phyloP scores from a whole-genome alignment of 345 rosid species.

The Physaria fendleri region DNA sequence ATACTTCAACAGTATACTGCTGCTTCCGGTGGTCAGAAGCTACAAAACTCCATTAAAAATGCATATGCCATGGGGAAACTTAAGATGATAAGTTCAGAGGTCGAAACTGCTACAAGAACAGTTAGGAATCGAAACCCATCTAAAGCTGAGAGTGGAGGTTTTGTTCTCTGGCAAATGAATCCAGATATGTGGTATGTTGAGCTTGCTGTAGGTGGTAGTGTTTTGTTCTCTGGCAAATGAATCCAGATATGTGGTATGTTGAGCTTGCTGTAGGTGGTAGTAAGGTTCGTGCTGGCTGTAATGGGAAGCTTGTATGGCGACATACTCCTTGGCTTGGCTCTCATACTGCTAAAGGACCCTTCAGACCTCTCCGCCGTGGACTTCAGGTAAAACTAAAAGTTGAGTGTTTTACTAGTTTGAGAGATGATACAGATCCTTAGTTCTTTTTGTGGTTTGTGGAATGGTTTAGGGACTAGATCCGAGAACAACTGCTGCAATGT shows the following conservation, averaged over 20 bases:
- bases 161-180: conserved; percentile 95
- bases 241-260: conserved; percentile 96
- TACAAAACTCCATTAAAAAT: conserved; percentile 67
- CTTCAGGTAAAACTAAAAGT: conserved; percentile 52
- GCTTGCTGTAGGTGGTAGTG: conserved; percentile 86
- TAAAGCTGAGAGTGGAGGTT: conserved; percentile 68
- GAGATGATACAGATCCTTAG: background rate
- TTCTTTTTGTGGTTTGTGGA: background rate
- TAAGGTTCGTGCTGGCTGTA: conserved; percentile 88
- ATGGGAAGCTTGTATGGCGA: conserved; percentile 87
- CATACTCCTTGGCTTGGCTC: conserved; percentile 97
- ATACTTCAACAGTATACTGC: conserved; percentile 87
- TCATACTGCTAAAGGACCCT: conserved; percentile 82
- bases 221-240: conserved; percentile 94
- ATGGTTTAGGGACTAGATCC: conserved; percentile 83
- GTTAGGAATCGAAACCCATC: conserved; percentile 59
- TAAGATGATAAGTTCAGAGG: conserved; percentile 69
- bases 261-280: conserved; percentile 83
- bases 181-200: conserved; percentile 98
- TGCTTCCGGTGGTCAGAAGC: conserved; percentile 82
- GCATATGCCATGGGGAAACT: conserved; percentile 91
- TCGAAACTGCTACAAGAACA: conserved; percentile 62
- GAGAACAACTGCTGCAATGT: conserved; percentile 67
- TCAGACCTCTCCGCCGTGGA: conserved; percentile 82
- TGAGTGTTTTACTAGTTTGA: background rate